Evolutionary conservation across 306 rosid genomes (phyloP).

Genomic region (Myrica gale): DNA sequence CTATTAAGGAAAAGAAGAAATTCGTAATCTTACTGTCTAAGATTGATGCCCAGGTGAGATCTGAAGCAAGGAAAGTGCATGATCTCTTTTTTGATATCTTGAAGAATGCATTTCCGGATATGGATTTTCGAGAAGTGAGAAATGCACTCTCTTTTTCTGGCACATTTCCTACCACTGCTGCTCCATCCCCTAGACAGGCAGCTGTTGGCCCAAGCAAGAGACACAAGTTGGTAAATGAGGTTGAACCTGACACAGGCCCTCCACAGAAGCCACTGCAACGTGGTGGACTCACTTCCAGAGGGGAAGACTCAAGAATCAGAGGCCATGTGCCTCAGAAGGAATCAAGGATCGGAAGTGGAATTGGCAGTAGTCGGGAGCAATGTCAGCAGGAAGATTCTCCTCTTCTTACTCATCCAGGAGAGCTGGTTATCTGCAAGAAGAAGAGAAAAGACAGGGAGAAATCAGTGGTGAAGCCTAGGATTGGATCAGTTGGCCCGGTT

Average conservation of each 20-base stretch:
- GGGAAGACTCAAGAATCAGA: slow-evolving; percentile 63
- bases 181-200: slow-evolving; percentile 50
- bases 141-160: slow-evolving; percentile 59
- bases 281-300: slow-evolving; percentile 27
- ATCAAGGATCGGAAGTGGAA: slow-evolving; percentile 56
- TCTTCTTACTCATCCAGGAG: slow-evolving; percentile 78
- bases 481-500: slow-evolving; percentile 61
- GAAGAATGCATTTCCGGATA: slow-evolving; percentile 77
- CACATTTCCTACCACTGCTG: slow-evolving; percentile 35
- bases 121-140: slow-evolving; percentile 76
- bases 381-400: slow-evolving; percentile 62
- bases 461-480: slow-evolving; percentile 54
- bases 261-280: slow-evolving; percentile 54
- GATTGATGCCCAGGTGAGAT: slow-evolving; percentile 56
- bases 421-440: slow-evolving; percentile 92
- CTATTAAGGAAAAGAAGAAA: not conserved
- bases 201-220: slow-evolving; percentile 59
- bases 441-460: slow-evolving; percentile 88
- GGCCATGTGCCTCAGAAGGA: slow-evolving; percentile 59
- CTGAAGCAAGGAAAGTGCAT: slow-evolving; percentile 88
- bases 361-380: slow-evolving; percentile 61
- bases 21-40: slow-evolving; percentile 25
- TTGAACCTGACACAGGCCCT: slow-evolving; percentile 51
- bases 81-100: slow-evolving; percentile 81
- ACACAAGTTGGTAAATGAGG: slow-evolving; percentile 54